A percentile compares a stretch with the other conserved stretches of the same genome.
Evolutionary conservation across 163 green algal species (phyloP).

Genomic region (Scenedesmus sp.): DNA sequence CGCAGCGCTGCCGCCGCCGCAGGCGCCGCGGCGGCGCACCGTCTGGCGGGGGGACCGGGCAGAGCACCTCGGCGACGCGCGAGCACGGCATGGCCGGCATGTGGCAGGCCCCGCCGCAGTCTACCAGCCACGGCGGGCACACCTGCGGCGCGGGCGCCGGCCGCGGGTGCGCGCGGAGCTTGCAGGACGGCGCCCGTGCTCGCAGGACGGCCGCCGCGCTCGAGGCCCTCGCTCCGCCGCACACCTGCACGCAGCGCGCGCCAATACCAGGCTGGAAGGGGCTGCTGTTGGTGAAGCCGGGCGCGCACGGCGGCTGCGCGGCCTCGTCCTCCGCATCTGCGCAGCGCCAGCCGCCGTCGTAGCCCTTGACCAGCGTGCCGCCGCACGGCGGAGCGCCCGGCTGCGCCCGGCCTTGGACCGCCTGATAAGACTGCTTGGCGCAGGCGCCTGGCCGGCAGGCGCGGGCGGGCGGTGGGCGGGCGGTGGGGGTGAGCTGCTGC

Average conservation of each 20-base stretch:
- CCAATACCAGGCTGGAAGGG: not conserved
- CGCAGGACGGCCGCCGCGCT: not conserved
- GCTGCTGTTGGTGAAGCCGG: constrained; percentile 23
- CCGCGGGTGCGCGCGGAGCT: not conserved
- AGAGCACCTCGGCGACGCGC: not conserved
- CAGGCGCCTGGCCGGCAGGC: constrained; percentile 21
- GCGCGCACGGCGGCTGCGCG: not conserved
- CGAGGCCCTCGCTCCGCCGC: no score
- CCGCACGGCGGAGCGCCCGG: not conserved
- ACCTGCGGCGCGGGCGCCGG: not conserved
- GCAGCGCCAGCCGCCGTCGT: constrained; percentile 27
- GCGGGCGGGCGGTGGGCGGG: not conserved
- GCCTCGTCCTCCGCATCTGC: not conserved
- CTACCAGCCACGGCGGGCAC: constrained; percentile 29
- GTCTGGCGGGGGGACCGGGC: constrained; percentile 3
- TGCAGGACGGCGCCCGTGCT: not conserved
- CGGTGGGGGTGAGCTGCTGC: not conserved
- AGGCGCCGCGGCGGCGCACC: constrained; percentile 5
- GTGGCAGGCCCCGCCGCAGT: constrained; percentile 31
- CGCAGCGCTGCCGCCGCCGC: not conserved
- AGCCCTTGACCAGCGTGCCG: constrained; percentile 2
- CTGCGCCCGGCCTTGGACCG: not conserved
- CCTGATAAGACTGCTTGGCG: constrained; percentile 40
- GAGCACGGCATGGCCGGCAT: constrained; percentile 32
- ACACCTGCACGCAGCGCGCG: constrained; percentile 22